A percentile compares a stretch with the other conserved stretches of the same genome.
These are phyloP conservation scores for Tricholoma furcatifolium DNA, from an alignment of 768 basidiomycete species.

Conservation along the genomic window DNA sequence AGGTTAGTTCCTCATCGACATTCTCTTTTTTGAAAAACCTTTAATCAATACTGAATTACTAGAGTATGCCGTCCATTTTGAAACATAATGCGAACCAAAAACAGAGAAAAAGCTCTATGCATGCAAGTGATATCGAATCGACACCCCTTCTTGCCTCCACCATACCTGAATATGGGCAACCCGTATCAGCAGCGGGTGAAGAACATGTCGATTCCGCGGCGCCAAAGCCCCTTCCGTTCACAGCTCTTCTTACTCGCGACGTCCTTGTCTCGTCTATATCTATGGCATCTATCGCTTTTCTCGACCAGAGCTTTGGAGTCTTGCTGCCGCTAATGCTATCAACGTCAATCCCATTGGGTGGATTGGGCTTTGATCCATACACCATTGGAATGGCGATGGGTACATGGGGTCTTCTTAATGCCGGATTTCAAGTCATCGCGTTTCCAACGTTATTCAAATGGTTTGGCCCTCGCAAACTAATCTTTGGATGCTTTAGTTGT, in stretches of 20 bases:
- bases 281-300: constrained; percentile 38
- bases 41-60: not conserved
- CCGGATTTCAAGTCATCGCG: constrained; percentile 31
- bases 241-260: constrained; percentile 20
- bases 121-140: not conserved
- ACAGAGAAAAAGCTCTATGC: not conserved
- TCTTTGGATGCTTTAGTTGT: constrained; percentile 26
- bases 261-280: constrained; percentile 41
- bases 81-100: not conserved
- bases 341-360: constrained; percentile 41
- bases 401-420: constrained; percentile 34
- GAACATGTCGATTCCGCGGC: constrained; percentile 9
- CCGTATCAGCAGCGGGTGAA: constrained; percentile 23
- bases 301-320: constrained; percentile 36
- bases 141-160: not conserved
- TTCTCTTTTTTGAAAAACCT: not conserved
- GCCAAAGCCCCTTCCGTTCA: constrained; percentile 19
- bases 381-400: constrained; percentile 41
- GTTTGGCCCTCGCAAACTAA: constrained; percentile 36
- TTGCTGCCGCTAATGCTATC: constrained; percentile 47
- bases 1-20: constrained; percentile 18
- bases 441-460: constrained; percentile 29
- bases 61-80: constrained; percentile 18
- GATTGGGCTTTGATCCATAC: constrained; percentile 39
- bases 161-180: constrained; percentile 2